Conservation (phyloP, 345 rosid genomes). For the Gynandropsis gynandra region DNA sequence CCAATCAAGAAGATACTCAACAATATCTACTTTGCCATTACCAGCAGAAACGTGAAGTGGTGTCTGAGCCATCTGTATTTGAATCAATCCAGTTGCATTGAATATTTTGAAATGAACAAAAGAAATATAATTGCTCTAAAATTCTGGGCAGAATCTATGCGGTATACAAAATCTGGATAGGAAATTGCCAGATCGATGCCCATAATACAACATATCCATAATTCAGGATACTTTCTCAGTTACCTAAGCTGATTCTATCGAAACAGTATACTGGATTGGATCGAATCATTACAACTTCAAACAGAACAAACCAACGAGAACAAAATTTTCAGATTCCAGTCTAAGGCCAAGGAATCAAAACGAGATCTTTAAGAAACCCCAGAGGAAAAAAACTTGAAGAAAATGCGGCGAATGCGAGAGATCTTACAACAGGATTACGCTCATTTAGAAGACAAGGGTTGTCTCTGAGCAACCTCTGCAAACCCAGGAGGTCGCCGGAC, state of each 20-base stretch:
- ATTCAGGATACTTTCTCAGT: too few relatives aligned
- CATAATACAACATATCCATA: too few relatives aligned
- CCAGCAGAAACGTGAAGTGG: constrained; percentile 96
- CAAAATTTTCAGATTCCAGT: too few relatives aligned
- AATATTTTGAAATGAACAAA: neutral
- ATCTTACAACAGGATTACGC: constrained; percentile 79
- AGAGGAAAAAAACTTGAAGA: neutral
- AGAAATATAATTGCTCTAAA: neutral
- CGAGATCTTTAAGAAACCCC: neutral
- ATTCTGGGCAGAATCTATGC: too few relatives aligned
- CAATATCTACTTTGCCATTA: constrained; percentile 56
- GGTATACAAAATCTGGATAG: too few relatives aligned
- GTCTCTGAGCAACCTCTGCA: constrained; percentile 63
- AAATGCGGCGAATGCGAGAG: neutral
- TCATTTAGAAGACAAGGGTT: constrained; percentile 77
- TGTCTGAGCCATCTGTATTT: constrained; percentile 89
- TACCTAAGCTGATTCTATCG: too few relatives aligned
- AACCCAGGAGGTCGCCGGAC: constrained; percentile 65
- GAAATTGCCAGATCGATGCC: too few relatives aligned
- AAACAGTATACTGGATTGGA: too few relatives aligned
- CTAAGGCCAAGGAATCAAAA: too few relatives aligned
- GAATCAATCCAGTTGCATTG: constrained; percentile 15
- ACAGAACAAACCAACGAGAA: too few relatives aligned
- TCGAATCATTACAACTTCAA: too few relatives aligned
- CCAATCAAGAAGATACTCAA: constrained; percentile 68